Base-by-base conservation (phyloP, 2,329 filamentous ascomycete species). In the Talaromyces sp. region DNA sequence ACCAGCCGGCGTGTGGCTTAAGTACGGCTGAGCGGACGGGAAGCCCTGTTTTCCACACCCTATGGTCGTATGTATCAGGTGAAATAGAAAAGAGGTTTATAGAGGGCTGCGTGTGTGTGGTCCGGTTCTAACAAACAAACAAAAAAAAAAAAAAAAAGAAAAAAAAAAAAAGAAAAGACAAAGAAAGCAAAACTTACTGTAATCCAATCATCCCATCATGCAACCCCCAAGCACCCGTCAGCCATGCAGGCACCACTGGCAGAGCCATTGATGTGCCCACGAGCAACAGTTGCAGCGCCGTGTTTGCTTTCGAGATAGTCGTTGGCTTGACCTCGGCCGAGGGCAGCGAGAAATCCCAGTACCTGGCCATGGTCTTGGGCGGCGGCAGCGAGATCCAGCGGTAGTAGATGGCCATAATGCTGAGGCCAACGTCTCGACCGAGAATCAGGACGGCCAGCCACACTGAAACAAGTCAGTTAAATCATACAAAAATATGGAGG, bases 321-420 rank as follows among this genome's bases (percentile, higher is more conserved):
- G 78, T 79, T 1, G 76, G 75, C 63, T 74, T 77, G 9, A 79
- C 77, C 63, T 79, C 76, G 3, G 77, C 77, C 10, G 75, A 78
- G 11, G 79, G 95, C 14, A 99, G 83, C 3, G 90, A 93, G 72
- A 99, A 98, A 76, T 99, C 95, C 95, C 95, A 99, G 77, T 98
- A 99, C 19, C 95, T 82, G 19, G 84, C 78, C 75, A 97, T 90
- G 0, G 95, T 98, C 78, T 98, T 98, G 1, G 95, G 95, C 0
- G 90, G 88, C 0, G 95, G 95, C 6, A 99, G 83, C 2, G 91
- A 96, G 66, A 97, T 96, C 85, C 91, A 98, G 64, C 95, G 89
- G 75, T 95, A 98, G 79, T 97, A 98, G 67, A 99, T 87, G 26
- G 95, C 95, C 1, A 92, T 86, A 24, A 96, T 82, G 27, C 84